Percentiles rank a stretch among this genome's conserved stretches.
Evolutionary conservation across 2,329 filamentous ascomycete species (phyloP).

Genomic region (Colletotrichum chlorophyti): DNA sequence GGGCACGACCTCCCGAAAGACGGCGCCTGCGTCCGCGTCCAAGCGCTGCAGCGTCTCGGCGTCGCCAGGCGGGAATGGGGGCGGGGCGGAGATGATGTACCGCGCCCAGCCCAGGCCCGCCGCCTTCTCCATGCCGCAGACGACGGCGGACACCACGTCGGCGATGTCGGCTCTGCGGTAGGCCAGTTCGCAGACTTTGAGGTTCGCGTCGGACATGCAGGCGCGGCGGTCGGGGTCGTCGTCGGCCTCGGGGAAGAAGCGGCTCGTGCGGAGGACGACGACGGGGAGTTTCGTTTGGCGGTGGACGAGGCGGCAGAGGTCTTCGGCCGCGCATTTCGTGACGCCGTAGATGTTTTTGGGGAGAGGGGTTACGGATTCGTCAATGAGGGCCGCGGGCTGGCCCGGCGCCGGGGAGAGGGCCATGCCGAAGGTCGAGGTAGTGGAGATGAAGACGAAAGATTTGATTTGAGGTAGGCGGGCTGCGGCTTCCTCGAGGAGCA

Average conservation of each 20-base stretch:
- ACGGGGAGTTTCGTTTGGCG: slow-evolving; percentile 46
- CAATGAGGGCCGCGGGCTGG: slow-evolving; percentile 50
- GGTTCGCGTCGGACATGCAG: slow-evolving; percentile 44
- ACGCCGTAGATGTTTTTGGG: slow-evolving; percentile 58
- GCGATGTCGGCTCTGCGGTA: slow-evolving; percentile 52
- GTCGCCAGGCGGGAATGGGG: slow-evolving; percentile 43
- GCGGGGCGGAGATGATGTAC: slow-evolving; percentile 52
- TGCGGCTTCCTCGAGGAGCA: slow-evolving; percentile 48
- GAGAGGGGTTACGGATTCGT: slow-evolving; percentile 45
- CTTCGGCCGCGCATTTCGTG: slow-evolving; percentile 56
- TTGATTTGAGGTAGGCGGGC: slow-evolving; percentile 33
- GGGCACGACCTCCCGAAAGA: slow-evolving; percentile 37
- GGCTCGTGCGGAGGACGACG: slow-evolving; percentile 51
- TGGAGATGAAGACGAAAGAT: slow-evolving; percentile 53
- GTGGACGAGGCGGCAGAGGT: slow-evolving; percentile 51
- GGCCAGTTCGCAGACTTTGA: slow-evolving; percentile 55
- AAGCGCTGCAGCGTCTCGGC: slow-evolving; percentile 39
- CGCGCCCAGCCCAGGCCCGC: slow-evolving; percentile 41
- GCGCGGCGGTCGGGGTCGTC: slow-evolving; percentile 49
- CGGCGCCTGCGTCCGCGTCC: slow-evolving; percentile 39
- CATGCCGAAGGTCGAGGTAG: slow-evolving; percentile 52
- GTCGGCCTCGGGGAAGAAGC: slow-evolving; percentile 57
- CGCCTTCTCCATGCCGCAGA: slow-evolving; percentile 45
- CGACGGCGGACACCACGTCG: slow-evolving; percentile 50
- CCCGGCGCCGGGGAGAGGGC: slow-evolving; percentile 45